Base-by-base conservation (phyloP, 371 early-diverging fungal genomes). In the Rhizopus sp. region DNA sequence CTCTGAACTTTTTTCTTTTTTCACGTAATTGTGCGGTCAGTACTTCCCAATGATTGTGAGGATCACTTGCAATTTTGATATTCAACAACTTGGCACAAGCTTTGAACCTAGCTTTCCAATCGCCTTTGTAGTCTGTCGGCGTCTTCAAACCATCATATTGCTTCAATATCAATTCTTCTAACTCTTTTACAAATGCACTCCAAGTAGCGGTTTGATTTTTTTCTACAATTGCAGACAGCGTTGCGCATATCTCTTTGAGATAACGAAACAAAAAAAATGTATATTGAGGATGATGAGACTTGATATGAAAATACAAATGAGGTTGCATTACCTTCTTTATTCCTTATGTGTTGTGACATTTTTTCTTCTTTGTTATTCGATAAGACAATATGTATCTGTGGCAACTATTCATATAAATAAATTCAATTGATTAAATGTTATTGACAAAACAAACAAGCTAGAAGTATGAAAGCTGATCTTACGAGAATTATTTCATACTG, bases 211-310 rank as follows among this genome's bases (percentile, higher is more conserved):
- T 47, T 47, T 47, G 47, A 47, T 47, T 23, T 13, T 7, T 47
- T 47, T 47, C 47, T 23, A 23, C 13, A 47, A 47, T 47, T 47
- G 47, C n/a, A 47, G 47, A 47, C 32, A 47, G 47, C 13, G 13
- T 31, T 47, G 47, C 47, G 32, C 47, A 47, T 47, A 47, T 23
- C 29, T 47, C 47, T 47, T n/a, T n/a, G 29, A 47, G 47, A 47
- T 13, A 47, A 47, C 13, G 47, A 47, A 47, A 47, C 4, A 23
- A 23, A 47, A 47, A 13, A 23, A 5, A 5, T 4, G 12, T 47
- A 5, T 23, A 47, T 17, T 7, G 29, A 47, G 29, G 13, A 23
- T 47, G 47, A 47, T 47, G 47, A 47, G 47, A 47, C 23, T 47
- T 47, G 7, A 47, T 47, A 17, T 47, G 47, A 15, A 47, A 47